Base-by-base conservation (phyloP, 2,329 filamentous ascomycete genomes). In the Colletotrichum liaoningense region DNA sequence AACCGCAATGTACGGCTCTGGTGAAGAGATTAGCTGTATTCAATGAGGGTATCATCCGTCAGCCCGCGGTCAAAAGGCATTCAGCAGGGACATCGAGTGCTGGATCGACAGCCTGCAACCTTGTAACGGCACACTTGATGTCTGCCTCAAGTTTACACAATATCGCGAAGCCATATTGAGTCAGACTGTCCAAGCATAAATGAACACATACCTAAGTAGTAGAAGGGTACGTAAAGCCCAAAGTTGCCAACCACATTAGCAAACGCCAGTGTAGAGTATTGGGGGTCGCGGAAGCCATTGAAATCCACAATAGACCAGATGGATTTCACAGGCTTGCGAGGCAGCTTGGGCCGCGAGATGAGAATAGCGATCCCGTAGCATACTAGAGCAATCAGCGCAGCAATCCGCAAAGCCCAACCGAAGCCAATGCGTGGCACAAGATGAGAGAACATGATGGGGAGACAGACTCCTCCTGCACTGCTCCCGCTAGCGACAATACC, bases 381-480 rank as follows among this genome's bases (percentile, higher is more conserved):
- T 4, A 62, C 83, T 16, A 85, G 80, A 22, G 87, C 78, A 66
- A 85, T 75, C 67, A 87, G 84, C 28, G 80, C 85, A 14, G 87
- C 80, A 22, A 84, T 77, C 4, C 86, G 80, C 3, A 82, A 83
- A 5, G 87, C 83, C 88, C 88, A 90, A 55, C 81, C 80, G 78
- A 91, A 92, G 30, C 89, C 89, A 62, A 91, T 83, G n/a, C 78
- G 78, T 12, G 82, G 80, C 74, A 87, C 84, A 4, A 88, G 81
- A 75, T 80, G 81, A 6, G 78, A 77, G 63, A 86, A 83, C 58
- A 83, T 80, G 62, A 83, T 76, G 19, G 72, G 78, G 33, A 78
- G 77, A 19, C 66, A 69, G 52, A 69, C 66, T 24, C 66, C 66
- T 6, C 66, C 59, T 6, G 66, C 66, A 5, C 46, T 56, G 66